Base-by-base conservation (phyloP, 257 asterid species). In the Nemophila menziesii region DNA sequence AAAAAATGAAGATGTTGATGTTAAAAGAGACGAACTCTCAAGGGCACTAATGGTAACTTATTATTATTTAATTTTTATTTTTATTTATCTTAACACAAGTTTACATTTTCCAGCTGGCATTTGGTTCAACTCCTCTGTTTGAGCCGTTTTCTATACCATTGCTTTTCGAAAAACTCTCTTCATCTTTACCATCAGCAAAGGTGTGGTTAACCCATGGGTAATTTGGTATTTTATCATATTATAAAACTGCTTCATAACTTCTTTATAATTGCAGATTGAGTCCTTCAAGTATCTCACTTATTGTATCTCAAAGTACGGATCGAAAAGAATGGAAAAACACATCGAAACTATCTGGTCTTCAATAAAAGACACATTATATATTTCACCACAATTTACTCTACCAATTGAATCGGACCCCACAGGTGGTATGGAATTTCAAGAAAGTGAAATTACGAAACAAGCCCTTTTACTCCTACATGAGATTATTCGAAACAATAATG, bases 131-230 rank as follows among this genome's bases (percentile, higher is more conserved):
- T 9, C 92, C 92, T 56, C 57, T 64, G 52, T 90, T 81, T 49
- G 98, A 85, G 62, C 94, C 96, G 27, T 77, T 68, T 50, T 59
- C 64, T 43, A 60, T 90, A 44, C 94, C 96, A 0, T 64, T 90
- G 76, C 93, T 90, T 54, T 78, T 81, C 34, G 96, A 80, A 39
- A 90, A 90, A 59, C 67, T 90, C 34, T 72, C 98, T 44, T 85
- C 98, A 44, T 72, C 92, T 51, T 71, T 90, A 58, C 85, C 78
- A 15, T 78, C 78, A 42, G 66, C 98, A 49, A 85, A 90, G 98
- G 98, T 56, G 20, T 43, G 39, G 23, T 50, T 46, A 20, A 24
- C 26, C 48, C n/a, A n/a, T n/a, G n/a, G n/a, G n/a, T n/a, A n/a
- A n/a, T n/a, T n/a, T n/a, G n/a, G n/a, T 22, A 23, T 62, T 41